Base-by-base conservation (phyloP, 2,329 filamentous ascomycete species). In the Niveomyces coronatus region DNA sequence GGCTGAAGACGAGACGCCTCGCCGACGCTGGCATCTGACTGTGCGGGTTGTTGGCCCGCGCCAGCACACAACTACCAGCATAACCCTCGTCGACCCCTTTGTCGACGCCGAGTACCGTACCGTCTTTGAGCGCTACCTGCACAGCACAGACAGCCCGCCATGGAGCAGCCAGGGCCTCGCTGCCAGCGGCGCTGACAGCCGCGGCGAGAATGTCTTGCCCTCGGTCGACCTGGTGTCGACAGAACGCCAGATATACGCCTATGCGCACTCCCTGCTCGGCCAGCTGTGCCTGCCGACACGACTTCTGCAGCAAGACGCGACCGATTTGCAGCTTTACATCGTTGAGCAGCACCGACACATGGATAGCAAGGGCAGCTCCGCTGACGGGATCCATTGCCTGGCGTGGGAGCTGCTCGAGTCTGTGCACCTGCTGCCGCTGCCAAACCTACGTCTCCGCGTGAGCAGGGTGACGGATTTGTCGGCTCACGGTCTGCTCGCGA, bases 401-500 rank as follows among this genome's bases (percentile, higher is more conserved):
- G 52, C 50, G 0, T 53, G 50, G 52, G 52, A 53, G 35, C 48
- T 55, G 18, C 44, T 55, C 15, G 49, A 56, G 36, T 41, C 45
- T 11, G 22, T 49, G 4, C 34, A 41, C 13, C 19, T 45, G 10
- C 36, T 43, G 10, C 39, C 31, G 16, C 35, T 45, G 24, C 48
- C 48, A 15, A 43, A 49, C 5, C 22, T 52, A 32, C 45, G 41
- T 8, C 35, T 53, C 27, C 47, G 47, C n/a, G 45, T 53, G 9
- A 53, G 48, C 3, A 37, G 52, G 9, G 41, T 52, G 17, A 50
- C 45, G 43, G 46, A 54, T 35, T 51, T 54, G 17, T 38, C 47
- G 14, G 16, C n/a, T n/a, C n/a, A n/a, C n/a, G n/a, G n/a, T n/a
- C n/a, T 23, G 13, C 6, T 19, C 14, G 20, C 8, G 32, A 22